phyloP scores from a whole-genome alignment of 345 rosid species.

The Erodium maritimum region DNA sequence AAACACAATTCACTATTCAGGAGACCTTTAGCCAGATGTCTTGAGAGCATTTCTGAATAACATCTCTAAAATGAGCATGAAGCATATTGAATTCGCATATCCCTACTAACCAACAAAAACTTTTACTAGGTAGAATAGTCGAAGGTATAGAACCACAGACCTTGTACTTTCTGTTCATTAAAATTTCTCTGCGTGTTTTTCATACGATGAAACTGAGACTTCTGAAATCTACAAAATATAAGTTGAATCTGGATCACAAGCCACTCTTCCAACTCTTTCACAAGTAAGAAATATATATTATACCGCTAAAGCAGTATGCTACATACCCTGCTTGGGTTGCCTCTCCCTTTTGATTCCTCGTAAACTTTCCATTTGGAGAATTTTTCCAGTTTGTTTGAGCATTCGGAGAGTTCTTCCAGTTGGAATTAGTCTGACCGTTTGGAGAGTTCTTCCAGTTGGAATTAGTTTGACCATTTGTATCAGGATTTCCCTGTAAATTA shows the following conservation, averaged over 20 bases:
- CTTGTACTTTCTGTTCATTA: slow-evolving; percentile 33
- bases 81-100: background rate
- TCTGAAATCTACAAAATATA: slow-evolving; percentile 35
- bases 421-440: background rate
- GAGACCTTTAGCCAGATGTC: too few relatives aligned
- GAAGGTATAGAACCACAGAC: slow-evolving; percentile 22
- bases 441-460: background rate
- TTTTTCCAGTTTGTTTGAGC: slow-evolving; percentile 15
- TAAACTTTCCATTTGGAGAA: slow-evolving; percentile 24
- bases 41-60: too few relatives aligned
- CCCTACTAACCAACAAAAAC: background rate
- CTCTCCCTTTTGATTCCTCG: slow-evolving; percentile 21
- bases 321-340: slow-evolving; percentile 33
- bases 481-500: slow-evolving; percentile 31
- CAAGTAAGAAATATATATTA: background rate
- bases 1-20: too few relatives aligned
- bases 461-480: slow-evolving; percentile 8
- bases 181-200: slow-evolving; percentile 39
- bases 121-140: background rate
- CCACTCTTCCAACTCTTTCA: background rate
- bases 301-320: slow-evolving; percentile 1
- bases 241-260: slow-evolving; percentile 12
- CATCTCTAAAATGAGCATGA: background rate
- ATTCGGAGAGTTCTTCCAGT: background rate
- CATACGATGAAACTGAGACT: slow-evolving; percentile 32